Conservation (phyloP, 1,284 basidiomycete genomes). For the Ganoderma sp. region DNA sequence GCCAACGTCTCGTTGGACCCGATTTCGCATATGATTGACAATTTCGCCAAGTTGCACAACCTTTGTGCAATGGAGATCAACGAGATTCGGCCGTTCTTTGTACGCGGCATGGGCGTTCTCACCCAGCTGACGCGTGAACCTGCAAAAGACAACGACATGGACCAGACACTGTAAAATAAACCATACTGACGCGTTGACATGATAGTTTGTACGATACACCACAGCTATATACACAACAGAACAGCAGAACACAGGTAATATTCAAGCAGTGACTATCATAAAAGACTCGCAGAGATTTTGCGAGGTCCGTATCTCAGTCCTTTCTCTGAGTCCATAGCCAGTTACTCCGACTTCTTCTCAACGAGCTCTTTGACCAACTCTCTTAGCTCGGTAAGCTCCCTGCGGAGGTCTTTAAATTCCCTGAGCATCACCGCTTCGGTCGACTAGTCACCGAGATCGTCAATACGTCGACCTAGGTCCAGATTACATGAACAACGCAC, state of each 20-base stretch:
- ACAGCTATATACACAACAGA: not conserved
- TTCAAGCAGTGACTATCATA: not conserved
- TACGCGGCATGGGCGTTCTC: conserved; percentile 80
- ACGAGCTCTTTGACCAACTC: conserved; percentile 50
- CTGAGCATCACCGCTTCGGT: conserved; percentile 69
- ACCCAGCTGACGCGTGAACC: conserved; percentile 50
- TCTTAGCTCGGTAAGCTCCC: conserved; percentile 61
- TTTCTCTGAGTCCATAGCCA: not conserved
- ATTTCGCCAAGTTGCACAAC: conserved; percentile 72
- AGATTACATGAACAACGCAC: conserved; percentile 48
- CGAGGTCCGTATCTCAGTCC: not conserved
- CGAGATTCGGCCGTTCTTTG: conserved; percentile 89
- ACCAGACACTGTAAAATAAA: conserved; percentile 17
- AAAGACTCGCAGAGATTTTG: not conserved
- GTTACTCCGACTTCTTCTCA: conserved; percentile 14
- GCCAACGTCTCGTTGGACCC: not conserved
- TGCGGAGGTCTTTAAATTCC: conserved; percentile 66
- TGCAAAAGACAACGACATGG: conserved; percentile 27
- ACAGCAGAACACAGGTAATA: no score
- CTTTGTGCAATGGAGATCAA: conserved; percentile 91
- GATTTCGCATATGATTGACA: not conserved
- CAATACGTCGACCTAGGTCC: conserved; percentile 17
- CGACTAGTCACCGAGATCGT: conserved; percentile 55
- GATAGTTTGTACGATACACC: not conserved
- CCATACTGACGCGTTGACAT: not conserved